These are phyloP conservation scores for Pinus tabuliformis DNA, from an alignment of 75 land plant genomes.

Conservation along the genomic window DNA sequence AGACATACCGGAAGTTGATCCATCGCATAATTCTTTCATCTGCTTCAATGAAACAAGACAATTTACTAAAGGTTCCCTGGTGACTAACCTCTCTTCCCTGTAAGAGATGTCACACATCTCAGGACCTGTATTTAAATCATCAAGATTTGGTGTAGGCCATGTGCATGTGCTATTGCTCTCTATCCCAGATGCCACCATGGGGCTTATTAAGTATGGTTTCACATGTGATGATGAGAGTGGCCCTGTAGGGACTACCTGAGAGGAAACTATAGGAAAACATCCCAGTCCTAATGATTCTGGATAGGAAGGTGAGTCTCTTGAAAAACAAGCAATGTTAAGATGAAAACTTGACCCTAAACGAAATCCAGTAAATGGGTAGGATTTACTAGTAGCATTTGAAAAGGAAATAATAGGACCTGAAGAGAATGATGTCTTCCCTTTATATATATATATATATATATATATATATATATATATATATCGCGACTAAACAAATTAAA, in stretches of 20 bases:
- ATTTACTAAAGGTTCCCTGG: constrained; percentile 37
- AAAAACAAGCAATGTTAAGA: constrained; percentile 30
- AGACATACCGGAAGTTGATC: constrained; percentile 17
- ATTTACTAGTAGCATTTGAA: constrained; percentile 20
- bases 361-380: constrained; percentile 52
- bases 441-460: constrained; percentile 22
- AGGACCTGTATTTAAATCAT: constrained; percentile 87
- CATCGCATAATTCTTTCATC: constrained; percentile 24
- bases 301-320: constrained; percentile 30
- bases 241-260: constrained; percentile 46
- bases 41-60: constrained; percentile 37
- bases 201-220: constrained; percentile 58
- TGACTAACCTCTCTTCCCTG: constrained; percentile 42
- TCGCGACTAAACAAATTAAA: constrained; percentile 30
- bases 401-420: constrained; percentile 54
- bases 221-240: constrained; percentile 38
- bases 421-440: constrained; percentile 32
- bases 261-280: constrained; percentile 28
- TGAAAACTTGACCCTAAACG: constrained; percentile 59
- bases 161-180: constrained; percentile 29
- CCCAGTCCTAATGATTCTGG: constrained; percentile 41
- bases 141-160: constrained; percentile 56
- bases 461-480: constrained; percentile 20
- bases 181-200: constrained; percentile 28
- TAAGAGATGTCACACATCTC: constrained; percentile 46